phyloP scores from a whole-genome alignment of 345 rosid species.

The Euphorbia tirucalli region DNA sequence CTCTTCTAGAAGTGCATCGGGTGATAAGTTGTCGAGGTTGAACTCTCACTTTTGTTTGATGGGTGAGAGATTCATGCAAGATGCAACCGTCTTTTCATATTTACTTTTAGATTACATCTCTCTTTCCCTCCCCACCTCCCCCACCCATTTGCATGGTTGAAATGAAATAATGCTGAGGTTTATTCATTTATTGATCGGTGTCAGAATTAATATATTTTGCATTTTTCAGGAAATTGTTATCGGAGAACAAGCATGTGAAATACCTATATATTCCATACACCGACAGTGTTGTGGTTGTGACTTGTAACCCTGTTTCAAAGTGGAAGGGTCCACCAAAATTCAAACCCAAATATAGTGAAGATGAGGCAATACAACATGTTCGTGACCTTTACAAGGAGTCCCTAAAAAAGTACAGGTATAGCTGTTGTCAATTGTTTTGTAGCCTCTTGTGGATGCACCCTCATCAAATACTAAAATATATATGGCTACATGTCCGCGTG shows the following conservation, averaged over 20 bases:
- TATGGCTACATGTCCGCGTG: neutral
- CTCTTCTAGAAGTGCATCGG: neutral
- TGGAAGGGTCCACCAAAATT: constrained; percentile 82
- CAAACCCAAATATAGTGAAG: constrained; percentile 68
- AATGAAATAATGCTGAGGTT: constrained; percentile 2
- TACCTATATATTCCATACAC: constrained; percentile 85
- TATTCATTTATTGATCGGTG: constrained; percentile 7
- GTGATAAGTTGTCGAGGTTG: neutral
- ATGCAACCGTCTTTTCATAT: neutral
- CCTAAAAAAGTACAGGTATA: constrained; percentile 67
- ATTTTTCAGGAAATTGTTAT: constrained; percentile 66
- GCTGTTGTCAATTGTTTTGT: constrained; percentile 6
- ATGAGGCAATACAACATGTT: constrained; percentile 68
- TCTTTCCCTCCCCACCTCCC: constrained; percentile 9
- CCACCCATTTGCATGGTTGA: neutral
- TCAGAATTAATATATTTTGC: constrained; percentile 1
- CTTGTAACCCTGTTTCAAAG: constrained; percentile 86
- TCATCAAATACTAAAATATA: neutral
- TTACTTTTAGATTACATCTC: neutral
- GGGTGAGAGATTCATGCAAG: constrained; percentile 7
- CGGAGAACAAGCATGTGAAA: constrained; percentile 93
- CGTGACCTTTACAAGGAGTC: constrained; percentile 76
- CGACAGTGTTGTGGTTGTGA: constrained; percentile 83
- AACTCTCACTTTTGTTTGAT: neutral
- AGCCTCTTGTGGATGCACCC: neutral